These are phyloP conservation scores for Aureobasidium sp. DNA, from an alignment of 2,329 filamentous ascomycete species.

Conservation along the genomic window DNA sequence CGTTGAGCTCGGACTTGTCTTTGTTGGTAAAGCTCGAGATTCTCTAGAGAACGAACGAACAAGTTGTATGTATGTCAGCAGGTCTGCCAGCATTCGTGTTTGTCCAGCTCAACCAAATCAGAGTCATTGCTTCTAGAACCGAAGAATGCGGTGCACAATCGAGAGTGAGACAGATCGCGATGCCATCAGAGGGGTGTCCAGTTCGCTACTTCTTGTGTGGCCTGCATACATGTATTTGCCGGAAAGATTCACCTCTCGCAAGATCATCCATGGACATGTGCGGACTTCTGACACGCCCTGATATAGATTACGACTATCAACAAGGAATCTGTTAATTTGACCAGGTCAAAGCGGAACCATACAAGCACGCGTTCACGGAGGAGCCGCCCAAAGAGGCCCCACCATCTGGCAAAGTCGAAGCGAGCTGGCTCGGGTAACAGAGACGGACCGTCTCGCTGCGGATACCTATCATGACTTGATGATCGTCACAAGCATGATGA, in stretches of 20 bases:
- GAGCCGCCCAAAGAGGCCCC: not conserved
- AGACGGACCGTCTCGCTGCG: conserved; percentile 1
- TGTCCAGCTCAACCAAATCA: conserved; percentile 1
- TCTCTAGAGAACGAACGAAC: not conserved
- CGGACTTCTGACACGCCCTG: not conserved
- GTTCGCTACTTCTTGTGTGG: not conserved
- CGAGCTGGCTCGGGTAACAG: conserved; percentile 7
- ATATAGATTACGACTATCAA: not conserved
- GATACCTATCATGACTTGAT: not conserved
- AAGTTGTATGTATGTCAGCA: not conserved
- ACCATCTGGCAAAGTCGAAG: conserved; percentile 13
- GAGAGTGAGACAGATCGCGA: not conserved
- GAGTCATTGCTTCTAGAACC: not conserved
- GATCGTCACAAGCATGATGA: conserved; percentile 17
- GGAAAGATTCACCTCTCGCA: not conserved
- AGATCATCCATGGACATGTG: not conserved
- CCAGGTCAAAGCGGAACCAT: not conserved
- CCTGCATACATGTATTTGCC: conserved; percentile 2
- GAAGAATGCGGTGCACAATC: not conserved
- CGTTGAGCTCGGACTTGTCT: conserved; percentile 10
- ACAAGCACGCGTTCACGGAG: not conserved
- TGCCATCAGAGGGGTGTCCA: not conserved
- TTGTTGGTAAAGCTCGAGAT: not conserved
- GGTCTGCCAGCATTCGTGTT: not conserved
- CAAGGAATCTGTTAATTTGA: not conserved